phyloP scores from a whole-genome alignment of 805 yeast species.

The Yarrowia osloensis region DNA sequence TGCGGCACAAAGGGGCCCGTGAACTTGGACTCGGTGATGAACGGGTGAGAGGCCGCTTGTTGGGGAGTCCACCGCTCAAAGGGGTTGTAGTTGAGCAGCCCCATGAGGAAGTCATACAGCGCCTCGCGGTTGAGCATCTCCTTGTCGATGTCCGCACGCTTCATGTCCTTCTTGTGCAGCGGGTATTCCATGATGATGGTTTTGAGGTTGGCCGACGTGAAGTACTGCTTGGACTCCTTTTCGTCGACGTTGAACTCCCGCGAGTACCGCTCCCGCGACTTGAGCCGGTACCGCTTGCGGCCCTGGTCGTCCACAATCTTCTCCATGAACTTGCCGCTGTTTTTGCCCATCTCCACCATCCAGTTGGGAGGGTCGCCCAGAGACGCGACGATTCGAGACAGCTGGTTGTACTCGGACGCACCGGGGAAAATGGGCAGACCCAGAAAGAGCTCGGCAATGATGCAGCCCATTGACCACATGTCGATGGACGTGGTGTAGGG shows the following conservation, averaged over 20 bases:
- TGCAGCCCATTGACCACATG: slow-evolving; percentile 97
- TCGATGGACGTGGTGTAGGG: slow-evolving; percentile 93
- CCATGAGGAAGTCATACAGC: slow-evolving; percentile 73
- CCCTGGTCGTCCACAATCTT: slow-evolving; percentile 47
- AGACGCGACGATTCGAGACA: slow-evolving; percentile 77
- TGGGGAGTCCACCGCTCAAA: slow-evolving; percentile 96
- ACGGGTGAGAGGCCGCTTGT: slow-evolving; percentile 90
- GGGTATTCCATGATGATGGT: slow-evolving; percentile 80
- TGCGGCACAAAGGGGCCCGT: slow-evolving; percentile 46
- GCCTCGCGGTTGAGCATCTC: slow-evolving; percentile 73
- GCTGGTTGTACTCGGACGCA: slow-evolving; percentile 87
- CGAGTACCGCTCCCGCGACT: slow-evolving; percentile 56
- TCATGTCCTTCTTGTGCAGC: slow-evolving; percentile 36
- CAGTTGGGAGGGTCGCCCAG: slow-evolving; percentile 86
- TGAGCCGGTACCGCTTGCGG: slow-evolving; percentile 46
- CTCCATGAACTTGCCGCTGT: slow-evolving; percentile 67
- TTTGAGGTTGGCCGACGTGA: slow-evolving; percentile 61
- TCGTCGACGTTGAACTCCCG: slow-evolving; percentile 52
- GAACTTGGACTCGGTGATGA: slow-evolving; percentile 65
- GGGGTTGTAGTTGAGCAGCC: slow-evolving; percentile 82
- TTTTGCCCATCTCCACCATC: slow-evolving; percentile 96
- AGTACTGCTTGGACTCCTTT: slow-evolving; percentile 82
- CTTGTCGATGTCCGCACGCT: slow-evolving; percentile 53
- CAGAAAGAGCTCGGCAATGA: slow-evolving; percentile 82
- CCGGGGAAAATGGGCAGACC: slow-evolving; percentile 97